Evolutionary conservation across 106 monocot genomes (phyloP).

Genomic region (Agapanthus africanus): DNA sequence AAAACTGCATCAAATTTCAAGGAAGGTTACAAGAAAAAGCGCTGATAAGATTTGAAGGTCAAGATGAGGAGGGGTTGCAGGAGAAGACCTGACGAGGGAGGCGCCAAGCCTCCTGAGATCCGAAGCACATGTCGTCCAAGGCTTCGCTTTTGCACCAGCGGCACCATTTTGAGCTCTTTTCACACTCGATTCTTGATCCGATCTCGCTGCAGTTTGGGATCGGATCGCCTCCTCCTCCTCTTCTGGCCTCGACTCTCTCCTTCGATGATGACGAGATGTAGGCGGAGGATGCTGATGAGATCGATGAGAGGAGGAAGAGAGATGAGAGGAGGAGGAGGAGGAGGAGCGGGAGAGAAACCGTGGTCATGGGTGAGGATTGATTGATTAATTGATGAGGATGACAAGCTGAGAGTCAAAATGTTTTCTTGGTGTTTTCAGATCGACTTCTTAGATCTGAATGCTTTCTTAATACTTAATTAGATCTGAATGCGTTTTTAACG

Average conservation of each 20-base stretch:
- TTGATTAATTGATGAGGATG: too few species aligned
- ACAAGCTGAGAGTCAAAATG: too few species aligned
- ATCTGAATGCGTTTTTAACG: too few species aligned
- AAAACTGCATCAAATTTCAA: too few species aligned
- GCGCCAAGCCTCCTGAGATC: constrained; percentile 64
- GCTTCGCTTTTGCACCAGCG: constrained; percentile 73
- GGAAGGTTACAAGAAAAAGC: too few species aligned
- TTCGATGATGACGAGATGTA: constrained; percentile 19
- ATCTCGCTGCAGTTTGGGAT: constrained; percentile 32
- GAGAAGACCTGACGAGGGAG: constrained; percentile 72
- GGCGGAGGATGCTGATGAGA: constrained; percentile 17
- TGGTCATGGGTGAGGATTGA: too few species aligned
- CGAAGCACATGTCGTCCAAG: constrained; percentile 83
- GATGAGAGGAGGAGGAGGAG: constrained; percentile 9
- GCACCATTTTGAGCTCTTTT: constrained; percentile 29
- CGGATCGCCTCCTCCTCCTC: background rate
- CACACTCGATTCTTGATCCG: constrained; percentile 29
- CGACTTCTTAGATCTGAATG: too few species aligned
- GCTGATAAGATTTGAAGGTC: too few species aligned
- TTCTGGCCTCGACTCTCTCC: background rate
- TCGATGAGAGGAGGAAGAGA: background rate
- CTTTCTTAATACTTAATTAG: too few species aligned
- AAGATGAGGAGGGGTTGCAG: too few species aligned
- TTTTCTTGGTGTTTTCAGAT: too few species aligned
- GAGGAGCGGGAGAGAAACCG: constrained; percentile 4